phyloP scores from a whole-genome alignment of 2,329 filamentous ascomycete species.

The Cyclaneusma minus region DNA sequence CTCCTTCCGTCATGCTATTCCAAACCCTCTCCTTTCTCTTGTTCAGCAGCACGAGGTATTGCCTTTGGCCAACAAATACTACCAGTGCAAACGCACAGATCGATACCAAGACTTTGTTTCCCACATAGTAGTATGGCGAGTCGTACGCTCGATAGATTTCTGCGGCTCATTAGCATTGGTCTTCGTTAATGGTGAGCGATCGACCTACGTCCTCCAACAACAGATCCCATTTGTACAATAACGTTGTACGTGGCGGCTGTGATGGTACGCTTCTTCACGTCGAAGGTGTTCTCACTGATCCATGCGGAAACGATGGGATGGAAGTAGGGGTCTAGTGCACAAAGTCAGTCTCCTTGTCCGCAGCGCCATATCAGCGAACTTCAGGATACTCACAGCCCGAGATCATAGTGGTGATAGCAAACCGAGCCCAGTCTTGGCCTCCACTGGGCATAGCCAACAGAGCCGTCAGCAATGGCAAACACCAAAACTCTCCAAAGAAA shows the following conservation, averaged over 20 bases:
- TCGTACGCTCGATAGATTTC: constrained; percentile 37
- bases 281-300: constrained; percentile 32
- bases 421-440: constrained; percentile 34
- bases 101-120: constrained; percentile 40
- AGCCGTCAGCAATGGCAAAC: constrained; percentile 32
- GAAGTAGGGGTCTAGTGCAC: constrained; percentile 33
- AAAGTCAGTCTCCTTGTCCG: background rate
- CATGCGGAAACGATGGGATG: constrained; percentile 37
- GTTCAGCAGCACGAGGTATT: constrained; percentile 28
- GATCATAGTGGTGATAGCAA: constrained; percentile 33
- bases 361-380: no score
- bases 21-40: constrained; percentile 30
- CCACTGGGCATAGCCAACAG: constrained; percentile 31
- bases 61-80: constrained; percentile 32
- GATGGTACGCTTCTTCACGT: constrained; percentile 32
- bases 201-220: no score
- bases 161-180: constrained; percentile 10
- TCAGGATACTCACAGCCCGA: constrained; percentile 23
- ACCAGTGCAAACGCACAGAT: constrained; percentile 32
- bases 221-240: constrained; percentile 28
- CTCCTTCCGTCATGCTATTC: constrained; percentile 27
- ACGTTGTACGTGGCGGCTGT: constrained; percentile 32
- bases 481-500: constrained; percentile 34
- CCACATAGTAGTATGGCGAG: constrained; percentile 37
- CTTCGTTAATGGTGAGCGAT: background rate